A percentile compares a stretch with the other conserved stretches of the same genome.
These are phyloP conservation scores for Phytophthora pini DNA, from an alignment of 352 stramenopile genomes.

Conservation along the genomic window DNA sequence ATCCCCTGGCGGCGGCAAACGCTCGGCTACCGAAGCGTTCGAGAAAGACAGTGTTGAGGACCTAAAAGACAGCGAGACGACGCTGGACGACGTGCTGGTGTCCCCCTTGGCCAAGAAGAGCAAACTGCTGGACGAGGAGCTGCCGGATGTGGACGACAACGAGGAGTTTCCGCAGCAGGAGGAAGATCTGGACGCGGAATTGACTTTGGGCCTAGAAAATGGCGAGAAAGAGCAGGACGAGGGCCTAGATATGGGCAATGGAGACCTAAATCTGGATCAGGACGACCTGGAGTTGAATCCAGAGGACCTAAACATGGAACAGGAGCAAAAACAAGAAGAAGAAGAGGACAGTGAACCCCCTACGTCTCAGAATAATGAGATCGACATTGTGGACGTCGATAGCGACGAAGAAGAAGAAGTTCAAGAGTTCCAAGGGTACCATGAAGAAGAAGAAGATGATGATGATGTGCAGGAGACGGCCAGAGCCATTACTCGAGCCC, in stretches of 20 bases:
- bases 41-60: constrained; percentile 30
- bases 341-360: constrained; percentile 22
- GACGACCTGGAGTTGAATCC: constrained; percentile 9
- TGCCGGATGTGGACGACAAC: constrained; percentile 59
- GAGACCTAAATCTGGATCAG: constrained; percentile 4
- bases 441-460: constrained; percentile 46
- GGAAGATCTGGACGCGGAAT: constrained; percentile 37
- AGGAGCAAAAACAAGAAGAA: constrained; percentile 23
- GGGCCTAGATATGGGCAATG: constrained; percentile 13
- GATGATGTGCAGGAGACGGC: constrained; percentile 42
- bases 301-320: constrained; percentile 12
- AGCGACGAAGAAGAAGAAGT: constrained; percentile 37
- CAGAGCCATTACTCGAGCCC: constrained; percentile 39
- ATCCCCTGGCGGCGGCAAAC: constrained; percentile 19
- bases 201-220: constrained; percentile 25
- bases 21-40: constrained; percentile 39
- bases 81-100: constrained; percentile 70
- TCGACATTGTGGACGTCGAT: constrained; percentile 50
- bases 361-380: constrained; percentile 40
- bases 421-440: constrained; percentile 2
- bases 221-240: constrained; percentile 6
- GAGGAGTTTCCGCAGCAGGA: constrained; percentile 44
- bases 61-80: constrained; percentile 46
- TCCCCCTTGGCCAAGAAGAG: constrained; percentile 57
- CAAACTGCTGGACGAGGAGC: constrained; percentile 48